Percentiles rank a stretch among this genome's conserved stretches.
Conservation (phyloP, 2,329 filamentous ascomycete genomes). For the Aspergillus tamarii region DNA sequence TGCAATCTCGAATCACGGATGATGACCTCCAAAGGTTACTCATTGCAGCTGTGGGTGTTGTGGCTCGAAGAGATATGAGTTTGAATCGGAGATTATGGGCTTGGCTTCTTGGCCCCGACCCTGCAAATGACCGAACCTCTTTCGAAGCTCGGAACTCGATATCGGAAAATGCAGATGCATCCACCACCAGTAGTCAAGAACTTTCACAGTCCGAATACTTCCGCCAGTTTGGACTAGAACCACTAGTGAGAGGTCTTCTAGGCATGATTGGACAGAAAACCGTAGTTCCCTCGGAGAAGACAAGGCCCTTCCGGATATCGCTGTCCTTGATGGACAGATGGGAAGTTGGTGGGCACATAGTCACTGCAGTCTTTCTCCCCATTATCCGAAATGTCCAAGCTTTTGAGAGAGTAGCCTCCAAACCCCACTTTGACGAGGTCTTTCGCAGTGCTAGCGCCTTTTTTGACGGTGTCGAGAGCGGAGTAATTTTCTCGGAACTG, state of each 20-base stretch:
- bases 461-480: slow-evolving; percentile 95
- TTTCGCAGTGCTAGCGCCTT: slow-evolving; percentile 92
- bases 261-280: slow-evolving; percentile 69
- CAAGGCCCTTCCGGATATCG: slow-evolving; percentile 86
- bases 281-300: slow-evolving; percentile 66
- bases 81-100: slow-evolving; percentile 92
- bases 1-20: slow-evolving; percentile 73
- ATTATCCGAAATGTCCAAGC: slow-evolving; percentile 77
- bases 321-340: slow-evolving; percentile 96
- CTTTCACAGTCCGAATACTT: slow-evolving; percentile 78
- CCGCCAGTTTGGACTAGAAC: slow-evolving; percentile 73
- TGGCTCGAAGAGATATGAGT: slow-evolving; percentile 92
- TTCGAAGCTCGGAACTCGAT: slow-evolving; percentile 33
- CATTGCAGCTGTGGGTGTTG: slow-evolving; percentile 81
- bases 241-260: slow-evolving; percentile 74
- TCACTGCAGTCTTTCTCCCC: slow-evolving; percentile 85
- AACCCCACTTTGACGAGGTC: slow-evolving; percentile 78
- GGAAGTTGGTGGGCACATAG: slow-evolving; percentile 90
- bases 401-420: slow-evolving; percentile 71
- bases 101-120: slow-evolving; percentile 86
- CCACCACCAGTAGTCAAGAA: slow-evolving; percentile 44
- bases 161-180: slow-evolving; percentile 31
- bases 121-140: slow-evolving; percentile 40
- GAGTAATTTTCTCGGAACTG: slow-evolving; percentile 86
- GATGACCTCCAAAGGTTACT: slow-evolving; percentile 81